These are phyloP conservation scores for Halophytophthora batemanensis DNA, from an alignment of 352 stramenopile genomes.

Conservation along the genomic window DNA sequence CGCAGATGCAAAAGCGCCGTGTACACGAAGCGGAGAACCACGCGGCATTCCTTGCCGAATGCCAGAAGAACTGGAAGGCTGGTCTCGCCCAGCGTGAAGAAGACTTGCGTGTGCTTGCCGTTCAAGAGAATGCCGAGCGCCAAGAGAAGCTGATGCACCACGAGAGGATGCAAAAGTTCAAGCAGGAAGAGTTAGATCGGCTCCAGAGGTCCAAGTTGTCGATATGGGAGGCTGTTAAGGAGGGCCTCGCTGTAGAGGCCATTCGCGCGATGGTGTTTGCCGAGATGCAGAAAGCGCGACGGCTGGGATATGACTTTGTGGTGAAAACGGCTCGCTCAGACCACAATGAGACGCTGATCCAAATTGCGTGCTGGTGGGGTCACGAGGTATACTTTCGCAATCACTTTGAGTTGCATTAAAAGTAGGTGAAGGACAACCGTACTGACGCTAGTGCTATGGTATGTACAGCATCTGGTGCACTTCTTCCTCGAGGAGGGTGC, in stretches of 20 bases:
- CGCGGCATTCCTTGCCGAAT: slow-evolving; percentile 24
- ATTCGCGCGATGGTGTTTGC: slow-evolving; percentile 50
- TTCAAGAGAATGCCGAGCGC: slow-evolving; percentile 6
- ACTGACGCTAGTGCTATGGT: neutral
- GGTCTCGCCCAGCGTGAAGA: slow-evolving; percentile 35
- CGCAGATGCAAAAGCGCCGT: slow-evolving; percentile 9
- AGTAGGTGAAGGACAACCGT: neutral
- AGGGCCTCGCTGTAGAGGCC: slow-evolving; percentile 42
- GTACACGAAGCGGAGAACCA: slow-evolving; percentile 22
- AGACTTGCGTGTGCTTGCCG: slow-evolving; percentile 15
- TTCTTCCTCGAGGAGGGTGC: slow-evolving; percentile 65
- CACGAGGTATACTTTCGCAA: no score
- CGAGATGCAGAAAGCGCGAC: slow-evolving; percentile 63
- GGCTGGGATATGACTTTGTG: slow-evolving; percentile 53
- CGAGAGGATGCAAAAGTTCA: slow-evolving; percentile 17
- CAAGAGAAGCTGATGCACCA: slow-evolving; percentile 9
- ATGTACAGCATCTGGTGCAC: slow-evolving; percentile 36
- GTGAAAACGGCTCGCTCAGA: slow-evolving; percentile 46
- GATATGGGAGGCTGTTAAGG: slow-evolving; percentile 66
- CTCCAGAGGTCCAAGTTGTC: slow-evolving; percentile 43
- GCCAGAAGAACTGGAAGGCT: slow-evolving; percentile 38
- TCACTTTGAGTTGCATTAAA: neutral
- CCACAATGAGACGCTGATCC: slow-evolving; percentile 54
- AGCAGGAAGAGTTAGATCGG: slow-evolving; percentile 18
- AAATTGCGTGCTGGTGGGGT: slow-evolving; percentile 72